Conservation (phyloP, 192 early-diverging fungal genomes). For the Gigaspora rosea region DNA sequence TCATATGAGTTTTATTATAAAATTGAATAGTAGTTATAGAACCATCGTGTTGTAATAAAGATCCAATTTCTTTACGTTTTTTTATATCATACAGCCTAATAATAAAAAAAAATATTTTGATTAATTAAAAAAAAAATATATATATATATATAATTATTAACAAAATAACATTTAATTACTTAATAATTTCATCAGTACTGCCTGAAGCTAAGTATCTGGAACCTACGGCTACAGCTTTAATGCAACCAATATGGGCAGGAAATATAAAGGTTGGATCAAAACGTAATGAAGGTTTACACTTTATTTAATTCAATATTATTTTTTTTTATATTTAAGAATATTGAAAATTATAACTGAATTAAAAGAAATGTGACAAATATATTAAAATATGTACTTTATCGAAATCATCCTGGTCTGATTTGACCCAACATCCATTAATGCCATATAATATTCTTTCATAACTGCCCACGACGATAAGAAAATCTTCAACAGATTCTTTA, state of each 20-base stretch:
- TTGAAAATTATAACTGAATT: too few species aligned
- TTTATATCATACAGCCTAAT: constrained; percentile 80
- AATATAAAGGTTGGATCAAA: constrained; percentile 83
- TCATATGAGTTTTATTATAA: constrained; percentile 78
- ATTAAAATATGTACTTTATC: background rate
- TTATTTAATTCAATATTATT: too few species aligned
- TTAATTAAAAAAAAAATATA: background rate
- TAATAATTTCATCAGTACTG: constrained; percentile 93
- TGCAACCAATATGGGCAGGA: constrained; percentile 92
- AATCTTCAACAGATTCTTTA: constrained; percentile 40
- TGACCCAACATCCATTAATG: constrained; percentile 67
- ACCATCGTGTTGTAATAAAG: constrained; percentile 89
- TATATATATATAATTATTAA: background rate
- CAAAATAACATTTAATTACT: constrained; percentile 37
- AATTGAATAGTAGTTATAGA: constrained; percentile 88
- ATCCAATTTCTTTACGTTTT: constrained; percentile 85
- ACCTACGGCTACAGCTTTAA: constrained; percentile 82
- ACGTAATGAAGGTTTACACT: too few species aligned
- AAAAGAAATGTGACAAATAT: too few species aligned
- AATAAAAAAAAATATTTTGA: background rate
- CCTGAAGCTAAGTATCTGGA: constrained; percentile 89
- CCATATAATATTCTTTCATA: constrained; percentile 99
- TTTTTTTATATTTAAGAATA: too few species aligned
- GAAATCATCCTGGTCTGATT: constrained; percentile 19
- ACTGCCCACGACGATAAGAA: constrained; percentile 77